A percentile compares a stretch with the other conserved stretches of the same genome.
These are phyloP conservation scores for Cordyceps tenuipes DNA, from an alignment of 2,329 filamentous ascomycete species.

Conservation along the genomic window DNA sequence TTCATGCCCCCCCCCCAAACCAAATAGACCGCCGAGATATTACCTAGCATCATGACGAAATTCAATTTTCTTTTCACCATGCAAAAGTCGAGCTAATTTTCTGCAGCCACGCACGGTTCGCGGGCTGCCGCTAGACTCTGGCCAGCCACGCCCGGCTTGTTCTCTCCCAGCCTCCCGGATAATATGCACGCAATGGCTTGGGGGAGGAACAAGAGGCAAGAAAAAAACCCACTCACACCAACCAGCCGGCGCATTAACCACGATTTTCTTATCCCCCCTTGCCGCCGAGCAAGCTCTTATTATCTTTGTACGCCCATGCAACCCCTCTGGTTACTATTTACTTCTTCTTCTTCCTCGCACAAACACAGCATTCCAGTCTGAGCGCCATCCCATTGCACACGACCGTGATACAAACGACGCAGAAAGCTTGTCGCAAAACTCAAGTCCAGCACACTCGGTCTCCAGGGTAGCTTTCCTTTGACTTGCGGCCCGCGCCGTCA, in stretches of 20 bases:
- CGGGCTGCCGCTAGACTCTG: background rate
- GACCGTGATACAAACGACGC: background rate
- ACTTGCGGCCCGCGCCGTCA: conserved; percentile 1
- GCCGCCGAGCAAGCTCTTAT: background rate
- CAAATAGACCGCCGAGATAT: background rate
- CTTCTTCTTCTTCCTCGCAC: background rate
- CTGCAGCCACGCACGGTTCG: background rate
- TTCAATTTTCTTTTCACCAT: background rate
- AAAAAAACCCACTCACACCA: background rate
- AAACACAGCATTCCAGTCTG: background rate
- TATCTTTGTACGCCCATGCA: background rate
- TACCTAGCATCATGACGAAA: background rate
- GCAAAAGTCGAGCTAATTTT: background rate
- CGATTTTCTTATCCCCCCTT: background rate
- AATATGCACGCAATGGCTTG: conserved; percentile 7
- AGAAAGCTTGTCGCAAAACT: background rate
- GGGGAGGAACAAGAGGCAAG: too few relatives aligned
- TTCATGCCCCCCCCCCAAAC: background rate
- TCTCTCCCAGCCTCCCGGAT: conserved; percentile 4
- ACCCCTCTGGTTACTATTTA: background rate
- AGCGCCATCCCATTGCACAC: background rate
- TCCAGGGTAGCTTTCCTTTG: background rate
- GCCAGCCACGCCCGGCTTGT: background rate
- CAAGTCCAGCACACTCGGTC: too few relatives aligned
- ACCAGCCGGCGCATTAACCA: background rate